These are phyloP conservation scores for Botrytis elliptica DNA, from an alignment of 2,329 filamentous ascomycete genomes.

Conservation along the genomic window DNA sequence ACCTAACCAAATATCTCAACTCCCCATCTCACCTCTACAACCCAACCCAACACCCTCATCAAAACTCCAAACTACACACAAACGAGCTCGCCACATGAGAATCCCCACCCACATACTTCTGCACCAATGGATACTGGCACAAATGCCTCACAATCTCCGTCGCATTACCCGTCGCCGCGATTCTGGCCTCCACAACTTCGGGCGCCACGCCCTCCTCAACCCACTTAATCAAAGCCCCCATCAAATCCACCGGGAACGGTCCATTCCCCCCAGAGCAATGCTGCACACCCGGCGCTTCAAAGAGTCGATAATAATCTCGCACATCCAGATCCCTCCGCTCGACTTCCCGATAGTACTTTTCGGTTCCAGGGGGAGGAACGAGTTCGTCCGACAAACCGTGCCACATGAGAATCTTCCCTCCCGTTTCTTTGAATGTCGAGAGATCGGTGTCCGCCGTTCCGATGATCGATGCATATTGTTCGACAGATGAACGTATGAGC, in stretches of 20 bases:
- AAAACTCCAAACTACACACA: conserved; percentile 4
- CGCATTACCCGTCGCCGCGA: not conserved
- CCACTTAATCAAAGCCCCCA: conserved; percentile 36
- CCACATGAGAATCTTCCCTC: conserved; percentile 27
- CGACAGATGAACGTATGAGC: conserved; percentile 7
- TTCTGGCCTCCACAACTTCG: conserved; percentile 21
- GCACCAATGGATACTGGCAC: conserved; percentile 4
- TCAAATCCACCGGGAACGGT: conserved; percentile 28
- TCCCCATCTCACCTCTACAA: no score
- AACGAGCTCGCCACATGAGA: not conserved
- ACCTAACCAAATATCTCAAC: not conserved
- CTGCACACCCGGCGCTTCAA: conserved; percentile 37
- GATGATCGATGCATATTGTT: conserved; percentile 23
- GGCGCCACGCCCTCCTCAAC: conserved; percentile 39
- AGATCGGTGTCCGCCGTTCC: conserved; percentile 27
- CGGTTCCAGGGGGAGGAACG: conserved; percentile 12
- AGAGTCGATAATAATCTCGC: conserved; percentile 40
- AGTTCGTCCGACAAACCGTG: conserved; percentile 27
- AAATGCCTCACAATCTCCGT: not conserved
- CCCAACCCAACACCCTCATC: not conserved
- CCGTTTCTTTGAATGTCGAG: conserved; percentile 18
- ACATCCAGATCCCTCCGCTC: conserved; percentile 22
- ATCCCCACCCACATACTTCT: not conserved
- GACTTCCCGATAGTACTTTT: conserved; percentile 36
- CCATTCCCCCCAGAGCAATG: conserved; percentile 39